These are phyloP conservation scores for Zizania palustris DNA, from an alignment of 202 grass and related monocot species.

Conservation along the genomic window DNA sequence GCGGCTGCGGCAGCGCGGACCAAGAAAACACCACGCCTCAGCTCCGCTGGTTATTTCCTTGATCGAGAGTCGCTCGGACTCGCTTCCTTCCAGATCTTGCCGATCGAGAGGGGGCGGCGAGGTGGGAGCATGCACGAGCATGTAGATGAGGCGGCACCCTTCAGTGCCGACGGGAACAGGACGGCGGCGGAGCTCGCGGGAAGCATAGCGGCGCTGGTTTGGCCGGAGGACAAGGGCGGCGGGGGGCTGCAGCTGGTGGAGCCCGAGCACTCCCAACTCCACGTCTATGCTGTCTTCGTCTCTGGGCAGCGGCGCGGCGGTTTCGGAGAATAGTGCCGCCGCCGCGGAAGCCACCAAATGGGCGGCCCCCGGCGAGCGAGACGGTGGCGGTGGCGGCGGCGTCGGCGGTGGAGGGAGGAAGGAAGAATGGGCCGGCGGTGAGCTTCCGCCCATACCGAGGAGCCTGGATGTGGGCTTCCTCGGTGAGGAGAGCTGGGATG, in stretches of 20 bases:
- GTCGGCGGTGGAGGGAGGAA: conserved; percentile 49
- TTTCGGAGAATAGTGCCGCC: conserved; percentile 48
- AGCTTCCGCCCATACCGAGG: conserved; percentile 58
- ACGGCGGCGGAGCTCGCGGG: conserved; percentile 22
- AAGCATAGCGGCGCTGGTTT: conserved; percentile 3
- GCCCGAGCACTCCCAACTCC: conserved; percentile 59
- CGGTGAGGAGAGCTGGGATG: conserved; percentile 53
- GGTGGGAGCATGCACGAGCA: conserved; percentile 31
- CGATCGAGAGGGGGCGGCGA: conserved; percentile 2
- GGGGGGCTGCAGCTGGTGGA: conserved; percentile 34
- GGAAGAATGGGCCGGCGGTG: conserved; percentile 52
- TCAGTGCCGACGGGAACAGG: conserved; percentile 57
- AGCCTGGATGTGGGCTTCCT: conserved; percentile 41
- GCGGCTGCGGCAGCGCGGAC: background rate
- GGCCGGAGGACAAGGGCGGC: conserved; percentile 11
- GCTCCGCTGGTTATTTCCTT: background rate
- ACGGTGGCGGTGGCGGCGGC: conserved; percentile 33
- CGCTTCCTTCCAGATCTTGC: conserved; percentile 9
- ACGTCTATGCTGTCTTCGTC: conserved; percentile 53
- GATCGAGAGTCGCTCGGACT: background rate
- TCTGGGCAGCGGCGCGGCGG: conserved; percentile 46
- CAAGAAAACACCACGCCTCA: background rate
- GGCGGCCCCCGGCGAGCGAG: conserved; percentile 28
- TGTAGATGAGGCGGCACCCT: conserved; percentile 80
- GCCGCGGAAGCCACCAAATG: conserved; percentile 46